phyloP scores from a whole-genome alignment of 2,329 filamentous ascomycete species.

The Saccharata proteae region DNA sequence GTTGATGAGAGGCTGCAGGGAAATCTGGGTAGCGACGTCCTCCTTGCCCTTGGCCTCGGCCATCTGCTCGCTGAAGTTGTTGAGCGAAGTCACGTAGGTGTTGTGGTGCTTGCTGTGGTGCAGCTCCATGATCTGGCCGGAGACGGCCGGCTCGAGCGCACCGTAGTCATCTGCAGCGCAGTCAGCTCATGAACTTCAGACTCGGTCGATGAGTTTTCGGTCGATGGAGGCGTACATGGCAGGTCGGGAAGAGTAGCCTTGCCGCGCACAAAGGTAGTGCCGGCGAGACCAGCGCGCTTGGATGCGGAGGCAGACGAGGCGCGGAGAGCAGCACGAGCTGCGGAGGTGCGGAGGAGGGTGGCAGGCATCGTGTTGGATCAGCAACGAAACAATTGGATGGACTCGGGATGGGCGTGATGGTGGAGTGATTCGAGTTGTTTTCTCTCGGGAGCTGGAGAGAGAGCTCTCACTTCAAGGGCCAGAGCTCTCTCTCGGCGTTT shows the following conservation, averaged over 20 bases:
- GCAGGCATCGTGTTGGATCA: conserved; percentile 52
- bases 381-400: neutral
- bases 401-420: no score
- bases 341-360: conserved; percentile 59
- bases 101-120: conserved; percentile 93
- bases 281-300: conserved; percentile 50
- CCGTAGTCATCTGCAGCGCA: conserved; percentile 71
- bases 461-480: no score
- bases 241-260: conserved; percentile 93
- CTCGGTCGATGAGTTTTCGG: conserved; percentile 1
- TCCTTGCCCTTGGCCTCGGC: conserved; percentile 42
- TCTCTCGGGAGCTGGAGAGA: no score
- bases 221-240: conserved; percentile 42
- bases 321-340: conserved; percentile 60
- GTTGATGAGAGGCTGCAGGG: conserved; percentile 47
- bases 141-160: conserved; percentile 76
- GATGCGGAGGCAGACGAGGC: conserved; percentile 50
- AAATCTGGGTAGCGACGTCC: conserved; percentile 43
- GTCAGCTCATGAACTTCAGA: conserved; percentile 2
- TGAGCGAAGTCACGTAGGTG: conserved; percentile 84
- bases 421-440: no score
- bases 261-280: conserved; percentile 65
- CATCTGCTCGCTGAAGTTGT: conserved; percentile 63
- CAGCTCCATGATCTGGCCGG: conserved; percentile 88
- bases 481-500: no score